Base-by-base conservation (phyloP, 1,284 basidiomycete species). In the Xanthoconium separans region DNA sequence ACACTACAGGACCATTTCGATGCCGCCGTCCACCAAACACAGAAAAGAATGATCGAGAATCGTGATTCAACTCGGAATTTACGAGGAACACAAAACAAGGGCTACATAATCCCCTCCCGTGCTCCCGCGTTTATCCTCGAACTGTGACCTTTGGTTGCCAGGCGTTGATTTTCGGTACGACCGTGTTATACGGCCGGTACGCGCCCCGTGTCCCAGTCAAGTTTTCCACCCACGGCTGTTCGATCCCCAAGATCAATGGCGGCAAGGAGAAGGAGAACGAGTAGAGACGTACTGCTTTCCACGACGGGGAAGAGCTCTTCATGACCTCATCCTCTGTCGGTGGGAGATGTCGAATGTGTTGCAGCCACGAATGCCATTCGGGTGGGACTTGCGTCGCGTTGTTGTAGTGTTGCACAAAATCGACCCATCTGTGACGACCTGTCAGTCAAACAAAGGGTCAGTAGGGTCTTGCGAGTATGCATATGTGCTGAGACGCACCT, bases 351-450 rank as follows among this genome's bases (percentile, higher is more conserved):
- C 95, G 90, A 65, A 95, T 96, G 69, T 96, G 93, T n/a, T 80
- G 78, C 30, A 97, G 73, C 95, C 95, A 98, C 9, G 93, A 84
- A 73, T 95, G 93, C 95, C 95, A 97, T 73, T 95, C 93, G 2
- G 93, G 82, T 31, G 93, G 90, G 36, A 95, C 85, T 77, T 98
- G 95, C 0, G 91, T 83, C 11, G 91, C 91, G 68, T 96, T 91
- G 73, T 81, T 88, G 62, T 95, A 84, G 69, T 95, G 89, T 84
- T 95, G 92, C 34, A 87, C 80, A 65, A 83, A 93, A 75, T 96
- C 95, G 44, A 97, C 87, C 95, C 94, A 96, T 71, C 94, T 83
- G 70, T 95, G 92, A 65, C 94, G 91, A 65, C 92, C 93, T 92
- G 6, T 31, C 27, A 29, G 36, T 62, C 2, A 44, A 24, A 5